Evolutionary conservation across 1,139 yeast genomes (phyloP), one percentile per base, ranked within the genome.

Genomic region (Scheffersomyces segobiensis): DNA sequence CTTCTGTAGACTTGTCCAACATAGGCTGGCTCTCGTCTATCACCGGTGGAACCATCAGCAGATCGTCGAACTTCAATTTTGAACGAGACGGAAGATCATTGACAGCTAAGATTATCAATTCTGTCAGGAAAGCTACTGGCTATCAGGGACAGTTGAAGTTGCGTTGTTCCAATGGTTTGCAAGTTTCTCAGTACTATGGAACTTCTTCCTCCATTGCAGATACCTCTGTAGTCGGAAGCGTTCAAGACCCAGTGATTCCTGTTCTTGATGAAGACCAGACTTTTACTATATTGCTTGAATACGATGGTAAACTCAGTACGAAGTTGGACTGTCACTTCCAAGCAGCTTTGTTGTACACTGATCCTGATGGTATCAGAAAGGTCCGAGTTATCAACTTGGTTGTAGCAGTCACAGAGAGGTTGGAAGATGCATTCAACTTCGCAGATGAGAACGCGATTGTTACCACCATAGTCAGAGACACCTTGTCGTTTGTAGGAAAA

Each of bases 111-210:
- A 79, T 91, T 65, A 77, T 78, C 49, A 74, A 78, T 50, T 77
- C 84, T 2, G 77, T 88, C 8, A 66, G 74, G 21, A 78, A 78
- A 56, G 65, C 78, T 1, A 70, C 78, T 17, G 99, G 97, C 4
- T 89, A 89, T 66, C 96, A 91, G 71, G 95, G 91, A 3, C 89
- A 89, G 65, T 76, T 95, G 64, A 93, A 93, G 70, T 84, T 93
- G 50, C 88, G 99, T 63, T 90, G 96, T 67, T 92, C 98, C 0
- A 87, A 85, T 62, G 99, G 99, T 0, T 78, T 96, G 58, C 96
- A 91, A 68, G 93, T 95, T 5, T 76, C 86, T n/a, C 86, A 86
- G 58, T 91, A 92, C 71, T 88, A 88, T 66, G 96, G 95, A 1
- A 73, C 81, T 5, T 74, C 77, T 12, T 68, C 75, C 0, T 52